These are phyloP conservation scores for Metschnikowia picachoensis DNA, from an alignment of 805 yeast species.

Conservation along the genomic window DNA sequence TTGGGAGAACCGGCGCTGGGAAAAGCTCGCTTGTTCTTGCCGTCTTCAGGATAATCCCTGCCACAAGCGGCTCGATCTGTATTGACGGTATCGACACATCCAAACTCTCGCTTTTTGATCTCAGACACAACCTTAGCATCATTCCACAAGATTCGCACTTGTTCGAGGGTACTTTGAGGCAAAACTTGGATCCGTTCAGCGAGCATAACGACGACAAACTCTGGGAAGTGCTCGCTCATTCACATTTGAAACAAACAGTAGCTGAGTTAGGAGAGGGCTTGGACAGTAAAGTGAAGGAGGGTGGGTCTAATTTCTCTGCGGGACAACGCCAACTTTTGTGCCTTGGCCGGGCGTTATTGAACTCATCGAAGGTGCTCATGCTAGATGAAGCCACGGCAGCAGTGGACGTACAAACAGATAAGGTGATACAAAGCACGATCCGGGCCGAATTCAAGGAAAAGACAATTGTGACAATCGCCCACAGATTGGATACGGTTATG, in stretches of 20 bases:
- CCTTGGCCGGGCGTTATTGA: constrained; percentile 24
- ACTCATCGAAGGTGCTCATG: constrained; percentile 15
- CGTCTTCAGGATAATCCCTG: constrained; percentile 23
- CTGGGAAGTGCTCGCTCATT: constrained; percentile 22
- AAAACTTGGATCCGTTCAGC: constrained; percentile 64
- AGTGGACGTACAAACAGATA: constrained; percentile 27
- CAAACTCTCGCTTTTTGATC: constrained; percentile 17
- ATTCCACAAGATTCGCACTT: constrained; percentile 28
- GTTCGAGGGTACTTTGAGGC: constrained; percentile 23
- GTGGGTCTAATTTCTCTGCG: constrained; percentile 25
- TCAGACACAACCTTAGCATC: constrained; percentile 23
- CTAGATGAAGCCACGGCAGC: constrained; percentile 27
- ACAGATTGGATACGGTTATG: constrained; percentile 26
- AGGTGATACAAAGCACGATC: constrained; percentile 25
- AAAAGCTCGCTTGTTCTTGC: constrained; percentile 25
- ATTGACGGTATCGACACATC: constrained; percentile 20
- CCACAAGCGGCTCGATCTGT: constrained; percentile 18
- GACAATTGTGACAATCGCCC: constrained; percentile 28
- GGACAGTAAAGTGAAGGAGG: constrained; percentile 19
- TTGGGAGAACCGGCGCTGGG: constrained; percentile 77
- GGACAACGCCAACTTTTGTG: constrained; percentile 26
- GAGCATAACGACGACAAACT: constrained; percentile 21
- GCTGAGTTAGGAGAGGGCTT: constrained; percentile 16
- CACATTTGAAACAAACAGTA: constrained; percentile 19
- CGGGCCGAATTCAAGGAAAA: constrained; percentile 23